Base-by-base conservation (phyloP, 2,329 filamentous ascomycete genomes). In the Lasiodiplodia citricola region DNA sequence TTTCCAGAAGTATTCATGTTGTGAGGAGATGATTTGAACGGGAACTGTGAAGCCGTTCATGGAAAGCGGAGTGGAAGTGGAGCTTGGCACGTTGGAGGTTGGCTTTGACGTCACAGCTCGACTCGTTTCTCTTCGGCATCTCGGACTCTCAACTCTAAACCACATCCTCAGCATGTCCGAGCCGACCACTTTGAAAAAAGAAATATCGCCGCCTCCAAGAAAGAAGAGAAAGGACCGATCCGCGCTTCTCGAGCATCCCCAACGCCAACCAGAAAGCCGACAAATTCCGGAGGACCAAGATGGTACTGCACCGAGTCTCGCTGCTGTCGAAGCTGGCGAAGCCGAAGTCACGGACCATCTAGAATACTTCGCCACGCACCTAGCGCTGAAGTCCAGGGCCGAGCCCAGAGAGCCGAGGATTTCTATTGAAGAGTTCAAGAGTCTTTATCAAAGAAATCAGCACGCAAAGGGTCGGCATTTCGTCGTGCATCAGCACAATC, bases 401-500 rank as follows among this genome's bases (percentile, higher is more conserved):
- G 66, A 68, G 10, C 7, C 71, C 4, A 28, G 67, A 13, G 62
- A 67, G 3, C 78, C 80, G 23, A 78, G 78, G 21, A 74, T 87
- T 3, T 71, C 77, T 1, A 81, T 86, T 25, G 38, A 75, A 2
- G 76, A 80, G 1, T 87, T 84, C 76, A 69, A 75, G 28, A 73
- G 79, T 3, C 75, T 87, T 2, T 88, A 87, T 73, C 73, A 74
- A n/a, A 76, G 80, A 13, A 87, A 86, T 71, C 76, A 81, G 62
- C 78, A 83, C 68, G 67, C 75, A 0, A 70, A 82, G 54, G 86
- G 86, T 10, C 77, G 78, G 25, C 80, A 82, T 47, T 92, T 92
- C 74, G 87, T 92, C 64, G 84, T 92, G 47, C 90, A 92, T 76
- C 90, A 93, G 74, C 90, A 93, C 75, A 90, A 92, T 74, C 90